These are phyloP conservation scores for Gaeumannomyces tritici DNA, from an alignment of 2,329 filamentous ascomycete species.

Conservation along the genomic window DNA sequence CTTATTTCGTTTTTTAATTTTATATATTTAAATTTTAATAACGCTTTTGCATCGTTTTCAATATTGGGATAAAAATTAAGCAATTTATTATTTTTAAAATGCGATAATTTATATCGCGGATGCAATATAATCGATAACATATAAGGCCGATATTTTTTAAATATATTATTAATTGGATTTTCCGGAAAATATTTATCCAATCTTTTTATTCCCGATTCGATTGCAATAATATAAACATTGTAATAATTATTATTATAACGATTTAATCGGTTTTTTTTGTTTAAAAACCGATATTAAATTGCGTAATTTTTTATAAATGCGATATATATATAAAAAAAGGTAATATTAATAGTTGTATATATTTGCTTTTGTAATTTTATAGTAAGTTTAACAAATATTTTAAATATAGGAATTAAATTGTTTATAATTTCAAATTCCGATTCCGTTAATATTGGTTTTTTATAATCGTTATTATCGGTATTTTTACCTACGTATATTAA, in stretches of 20 bases:
- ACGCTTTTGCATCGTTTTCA: background rate
- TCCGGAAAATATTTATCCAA: background rate
- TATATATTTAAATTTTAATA: background rate
- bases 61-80: background rate
- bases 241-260: background rate
- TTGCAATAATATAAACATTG: background rate
- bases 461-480: too few species aligned
- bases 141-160: background rate
- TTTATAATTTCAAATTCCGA: background rate
- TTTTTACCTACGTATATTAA: too few species aligned
- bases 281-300: background rate
- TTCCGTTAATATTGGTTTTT: background rate
- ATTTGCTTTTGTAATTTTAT: background rate
- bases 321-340: conserved; percentile 1
- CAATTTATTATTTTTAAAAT: background rate
- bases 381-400: background rate
- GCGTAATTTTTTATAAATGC: background rate
- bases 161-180: background rate
- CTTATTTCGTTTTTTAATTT: background rate
- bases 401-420: background rate
- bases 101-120: background rate
- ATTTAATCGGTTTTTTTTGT: background rate
- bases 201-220: background rate
- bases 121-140: background rate
- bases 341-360: background rate